These are phyloP conservation scores for Colletotrichum limetticola DNA, from an alignment of 2,329 filamentous ascomycete genomes.

Conservation along the genomic window DNA sequence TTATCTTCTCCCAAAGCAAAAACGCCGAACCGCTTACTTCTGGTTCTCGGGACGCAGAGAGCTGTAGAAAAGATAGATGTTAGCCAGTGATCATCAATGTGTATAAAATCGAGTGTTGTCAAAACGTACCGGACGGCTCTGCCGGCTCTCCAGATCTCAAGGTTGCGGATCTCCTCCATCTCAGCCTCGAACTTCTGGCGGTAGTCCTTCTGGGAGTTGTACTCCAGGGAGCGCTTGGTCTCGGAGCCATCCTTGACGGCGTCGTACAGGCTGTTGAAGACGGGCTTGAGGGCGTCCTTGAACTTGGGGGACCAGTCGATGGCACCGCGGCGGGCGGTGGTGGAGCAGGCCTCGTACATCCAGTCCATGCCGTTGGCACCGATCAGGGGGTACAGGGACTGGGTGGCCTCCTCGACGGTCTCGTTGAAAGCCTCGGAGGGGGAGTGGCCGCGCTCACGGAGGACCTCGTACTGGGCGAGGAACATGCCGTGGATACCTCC, in stretches of 20 bases:
- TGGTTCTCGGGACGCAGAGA: constrained; percentile 88
- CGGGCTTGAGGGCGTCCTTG: constrained; percentile 98
- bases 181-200: constrained; percentile 97
- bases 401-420: constrained; percentile 99
- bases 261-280: constrained; percentile 98
- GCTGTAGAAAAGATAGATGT: constrained; percentile 50
- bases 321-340: constrained; percentile 96
- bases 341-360: constrained; percentile 99
- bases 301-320: constrained; percentile 98
- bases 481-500: constrained; percentile 99
- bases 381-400: constrained; percentile 97
- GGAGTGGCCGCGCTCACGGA: constrained; percentile 97
- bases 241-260: constrained; percentile 90
- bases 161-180: constrained; percentile 96
- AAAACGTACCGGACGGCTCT: constrained; percentile 86
- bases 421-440: constrained; percentile 99
- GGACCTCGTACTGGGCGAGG: constrained; percentile 99
- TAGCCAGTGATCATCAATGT: constrained; percentile 29
- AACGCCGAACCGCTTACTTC: constrained; percentile 63
- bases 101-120: constrained; percentile 31
- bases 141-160: constrained; percentile 99
- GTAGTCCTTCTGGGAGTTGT: constrained; percentile 97
- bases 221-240: constrained; percentile 96
- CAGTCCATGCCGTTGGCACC: constrained; percentile 99
- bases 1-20: constrained; percentile 27